Evolutionary conservation across 768 basidiomycete species (phyloP), one percentile per base, ranked within the genome.

Genomic region (Suillus ampliporus): DNA sequence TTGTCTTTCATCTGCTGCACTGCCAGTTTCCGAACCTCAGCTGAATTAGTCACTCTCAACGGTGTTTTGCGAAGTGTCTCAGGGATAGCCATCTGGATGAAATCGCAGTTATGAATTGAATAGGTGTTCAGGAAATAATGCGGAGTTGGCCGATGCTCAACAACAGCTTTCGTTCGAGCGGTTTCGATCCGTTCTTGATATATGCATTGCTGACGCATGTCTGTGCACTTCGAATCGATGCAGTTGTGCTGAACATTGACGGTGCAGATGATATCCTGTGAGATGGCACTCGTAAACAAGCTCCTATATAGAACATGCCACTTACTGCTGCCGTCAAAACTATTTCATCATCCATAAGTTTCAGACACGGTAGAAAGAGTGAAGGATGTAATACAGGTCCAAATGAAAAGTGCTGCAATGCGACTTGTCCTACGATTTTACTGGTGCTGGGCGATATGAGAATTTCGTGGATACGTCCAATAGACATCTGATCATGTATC

Each of bases 231-330:
- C 6, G 64, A 61, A 34, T 26, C 11, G 19, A 46, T n/a, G 40
- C 68, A 69, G 47, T 69, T 50, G 40, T 69, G 68, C 48, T 69
- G 68, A n/a, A 67, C n/a, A 47, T 69, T 69, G 3, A 68, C 62
- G 0, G 35, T 34, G 34, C 40, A 68, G 31, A 64, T 50, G 41
- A 68, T 64, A 31, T 69, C 62, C 68, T 69, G 43, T 17, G 17
- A 28, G 0, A 9, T 10, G 17, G 28, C 17, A 46, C 31, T 31
- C 6, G 4, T 40, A 17, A n/a, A 34, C 21, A 41, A 15, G 38
- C 7, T 40, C 43, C 57, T 15, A 13, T 43, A 6, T n/a, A 46
- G n/a, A 23, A 46, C n/a, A 46, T 21, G 5, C 7, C 11, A 46
- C 44, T 23, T 21, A 46, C 44, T 23, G 21, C 44, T 26, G 37